These are phyloP conservation scores for Globisporangium solare DNA, from an alignment of 352 stramenopile genomes.

Conservation along the genomic window DNA sequence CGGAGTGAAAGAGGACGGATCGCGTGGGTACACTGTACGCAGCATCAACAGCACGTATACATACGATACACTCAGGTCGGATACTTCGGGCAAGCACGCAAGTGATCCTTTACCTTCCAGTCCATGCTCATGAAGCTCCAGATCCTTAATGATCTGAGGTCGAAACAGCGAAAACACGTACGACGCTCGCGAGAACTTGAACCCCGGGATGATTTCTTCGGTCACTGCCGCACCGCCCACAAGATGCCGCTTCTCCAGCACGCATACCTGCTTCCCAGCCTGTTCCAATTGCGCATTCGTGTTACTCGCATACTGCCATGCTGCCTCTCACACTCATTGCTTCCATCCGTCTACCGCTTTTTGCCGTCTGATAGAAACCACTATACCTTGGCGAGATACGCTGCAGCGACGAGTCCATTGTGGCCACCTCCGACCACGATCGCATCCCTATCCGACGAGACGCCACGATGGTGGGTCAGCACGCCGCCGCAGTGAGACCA, in stretches of 20 bases:
- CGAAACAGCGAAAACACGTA: constrained; percentile 90
- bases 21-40: constrained; percentile 60
- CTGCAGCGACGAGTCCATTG: constrained; percentile 86
- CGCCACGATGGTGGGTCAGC: background rate
- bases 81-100: background rate
- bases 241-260: constrained; percentile 86
- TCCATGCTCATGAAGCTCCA: constrained; percentile 76
- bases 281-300: constrained; percentile 5
- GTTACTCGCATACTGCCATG: too few relatives aligned
- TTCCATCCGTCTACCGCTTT: too few relatives aligned
- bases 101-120: constrained; percentile 42
- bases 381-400: constrained; percentile 82
- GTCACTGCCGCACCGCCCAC: constrained; percentile 87
- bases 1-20: constrained; percentile 88
- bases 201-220: constrained; percentile 88
- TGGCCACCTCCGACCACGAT: constrained; percentile 87
- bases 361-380: background rate
- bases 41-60: background rate
- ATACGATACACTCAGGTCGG: background rate
- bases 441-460: constrained; percentile 48
- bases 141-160: constrained; percentile 86
- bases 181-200: constrained; percentile 88
- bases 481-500: too few relatives aligned
- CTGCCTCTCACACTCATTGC: too few relatives aligned
- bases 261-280: constrained; percentile 82